Percentiles rank a stretch among this genome's conserved stretches.
Evolutionary conservation across 2,329 filamentous ascomycete species (phyloP).

Genomic region (Bisporella sp.): DNA sequence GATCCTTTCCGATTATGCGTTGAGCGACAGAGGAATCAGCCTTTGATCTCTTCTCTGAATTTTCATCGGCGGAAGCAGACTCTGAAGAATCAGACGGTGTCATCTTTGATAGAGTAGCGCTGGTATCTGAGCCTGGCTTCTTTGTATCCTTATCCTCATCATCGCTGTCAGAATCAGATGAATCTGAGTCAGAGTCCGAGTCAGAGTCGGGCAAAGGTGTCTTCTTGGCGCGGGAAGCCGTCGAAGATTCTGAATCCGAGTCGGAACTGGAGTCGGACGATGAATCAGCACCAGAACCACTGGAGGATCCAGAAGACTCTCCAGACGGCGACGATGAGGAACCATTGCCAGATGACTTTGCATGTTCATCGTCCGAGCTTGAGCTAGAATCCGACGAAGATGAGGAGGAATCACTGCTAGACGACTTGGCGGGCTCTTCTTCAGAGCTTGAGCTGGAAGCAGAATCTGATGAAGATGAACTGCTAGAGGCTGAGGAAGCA

Average conservation of each 20-base stretch:
- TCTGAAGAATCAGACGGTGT: slow-evolving; percentile 17
- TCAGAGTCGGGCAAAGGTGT: slow-evolving; percentile 10
- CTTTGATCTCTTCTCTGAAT: slow-evolving; percentile 13
- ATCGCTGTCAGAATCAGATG: slow-evolving; percentile 28
- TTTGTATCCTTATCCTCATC: slow-evolving; percentile 34
- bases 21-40: slow-evolving; percentile 45
- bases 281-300: slow-evolving; percentile 7
- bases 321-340: neutral
- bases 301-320: neutral
- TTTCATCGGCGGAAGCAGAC: slow-evolving; percentile 18
- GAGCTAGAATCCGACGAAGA: slow-evolving; percentile 22
- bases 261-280: slow-evolving; percentile 10
- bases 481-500: slow-evolving; percentile 4
- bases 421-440: neutral
- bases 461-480: slow-evolving; percentile 13
- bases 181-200: slow-evolving; percentile 9
- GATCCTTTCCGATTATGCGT: neutral
- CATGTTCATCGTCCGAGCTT: slow-evolving; percentile 30
- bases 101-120: slow-evolving; percentile 27
- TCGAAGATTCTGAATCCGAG: slow-evolving; percentile 19
- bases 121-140: slow-evolving; percentile 31
- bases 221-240: slow-evolving; percentile 9
- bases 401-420: slow-evolving; percentile 15
- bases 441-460: neutral
- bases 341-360: too few relatives aligned